Percentiles rank a stretch among this genome's conserved stretches.
These are phyloP conservation scores for Rutstroemia sp. DNA, from an alignment of 2,329 filamentous ascomycete species.

Conservation along the genomic window DNA sequence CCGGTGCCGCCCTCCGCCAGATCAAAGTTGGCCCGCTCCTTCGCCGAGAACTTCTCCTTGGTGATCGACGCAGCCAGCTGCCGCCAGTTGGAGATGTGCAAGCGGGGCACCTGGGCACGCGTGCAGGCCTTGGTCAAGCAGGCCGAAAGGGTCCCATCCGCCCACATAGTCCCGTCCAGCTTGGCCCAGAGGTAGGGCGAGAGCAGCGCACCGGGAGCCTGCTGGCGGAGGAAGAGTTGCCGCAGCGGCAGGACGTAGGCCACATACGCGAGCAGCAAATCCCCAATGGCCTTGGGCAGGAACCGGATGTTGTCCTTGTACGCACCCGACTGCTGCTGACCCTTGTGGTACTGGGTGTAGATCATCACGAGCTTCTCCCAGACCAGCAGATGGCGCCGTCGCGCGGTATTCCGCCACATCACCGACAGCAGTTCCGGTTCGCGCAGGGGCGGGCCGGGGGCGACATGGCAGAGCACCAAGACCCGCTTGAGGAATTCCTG, in stretches of 20 bases:
- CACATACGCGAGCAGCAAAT: slow-evolving; percentile 13
- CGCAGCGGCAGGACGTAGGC: slow-evolving; percentile 7
- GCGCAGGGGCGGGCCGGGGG: background rate
- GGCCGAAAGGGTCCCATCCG: slow-evolving; percentile 5
- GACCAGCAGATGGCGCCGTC: slow-evolving; percentile 1
- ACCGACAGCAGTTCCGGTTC: slow-evolving; percentile 10
- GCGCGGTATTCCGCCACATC: slow-evolving; percentile 8
- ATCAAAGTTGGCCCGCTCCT: slow-evolving; percentile 9
- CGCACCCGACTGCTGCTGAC: slow-evolving; percentile 9
- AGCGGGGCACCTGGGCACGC: background rate
- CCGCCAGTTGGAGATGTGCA: slow-evolving; percentile 7
- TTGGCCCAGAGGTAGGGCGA: slow-evolving; percentile 11
- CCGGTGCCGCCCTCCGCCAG: background rate
- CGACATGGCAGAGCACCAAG: slow-evolving; percentile 7
- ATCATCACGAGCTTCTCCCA: slow-evolving; percentile 15
- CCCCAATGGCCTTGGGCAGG: slow-evolving; percentile 9
- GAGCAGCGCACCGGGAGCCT: slow-evolving; percentile 3
- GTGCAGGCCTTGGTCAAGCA: slow-evolving; percentile 6
- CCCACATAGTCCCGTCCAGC: slow-evolving; percentile 5
- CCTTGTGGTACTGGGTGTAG: slow-evolving; percentile 14
- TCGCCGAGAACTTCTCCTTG: slow-evolving; percentile 10
- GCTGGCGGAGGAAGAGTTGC: slow-evolving; percentile 10
- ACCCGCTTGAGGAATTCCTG: slow-evolving; percentile 13
- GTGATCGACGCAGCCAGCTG: slow-evolving; percentile 7
- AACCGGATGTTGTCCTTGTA: slow-evolving; percentile 17